A percentile compares a stretch with the other conserved stretches of the same genome.
These are phyloP conservation scores for Vitis amurensis DNA, from an alignment of 164 flowering plant genomes.

Conservation along the genomic window DNA sequence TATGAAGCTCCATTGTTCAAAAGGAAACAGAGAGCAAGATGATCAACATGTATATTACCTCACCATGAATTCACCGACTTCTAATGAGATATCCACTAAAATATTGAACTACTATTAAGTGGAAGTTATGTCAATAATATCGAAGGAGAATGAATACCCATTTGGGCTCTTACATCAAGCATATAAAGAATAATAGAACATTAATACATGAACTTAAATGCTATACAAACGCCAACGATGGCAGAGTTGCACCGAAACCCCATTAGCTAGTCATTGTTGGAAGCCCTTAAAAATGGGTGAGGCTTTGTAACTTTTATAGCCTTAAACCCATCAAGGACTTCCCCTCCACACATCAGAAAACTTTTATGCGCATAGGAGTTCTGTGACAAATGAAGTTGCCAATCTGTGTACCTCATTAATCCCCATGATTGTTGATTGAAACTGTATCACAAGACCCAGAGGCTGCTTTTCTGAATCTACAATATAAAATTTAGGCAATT, in stretches of 20 bases:
- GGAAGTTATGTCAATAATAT: not conserved
- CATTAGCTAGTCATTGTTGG: not conserved
- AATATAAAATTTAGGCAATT: no score
- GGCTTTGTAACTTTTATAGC: not conserved
- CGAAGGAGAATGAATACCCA: not conserved
- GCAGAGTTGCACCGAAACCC: not conserved
- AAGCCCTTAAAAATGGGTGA: conserved; percentile 1
- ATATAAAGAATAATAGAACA: not conserved
- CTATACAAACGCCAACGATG: not conserved
- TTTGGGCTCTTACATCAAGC: not conserved
- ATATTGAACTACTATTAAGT: not conserved
- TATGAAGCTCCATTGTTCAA: no score
- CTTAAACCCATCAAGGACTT: not conserved
- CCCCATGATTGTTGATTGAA: not conserved
- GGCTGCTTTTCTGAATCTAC: not conserved
- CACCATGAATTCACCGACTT: not conserved
- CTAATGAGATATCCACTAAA: not conserved
- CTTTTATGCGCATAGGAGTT: no score
- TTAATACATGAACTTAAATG: not conserved
- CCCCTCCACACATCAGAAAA: not conserved
- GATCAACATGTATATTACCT: not conserved
- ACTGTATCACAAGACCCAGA: not conserved
- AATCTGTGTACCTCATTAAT: not conserved
- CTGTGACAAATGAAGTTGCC: no score
- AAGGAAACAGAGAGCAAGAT: no score